Conservation (phyloP, 192 early-diverging fungal genomes). For the Linnemannia hyalina region DNA sequence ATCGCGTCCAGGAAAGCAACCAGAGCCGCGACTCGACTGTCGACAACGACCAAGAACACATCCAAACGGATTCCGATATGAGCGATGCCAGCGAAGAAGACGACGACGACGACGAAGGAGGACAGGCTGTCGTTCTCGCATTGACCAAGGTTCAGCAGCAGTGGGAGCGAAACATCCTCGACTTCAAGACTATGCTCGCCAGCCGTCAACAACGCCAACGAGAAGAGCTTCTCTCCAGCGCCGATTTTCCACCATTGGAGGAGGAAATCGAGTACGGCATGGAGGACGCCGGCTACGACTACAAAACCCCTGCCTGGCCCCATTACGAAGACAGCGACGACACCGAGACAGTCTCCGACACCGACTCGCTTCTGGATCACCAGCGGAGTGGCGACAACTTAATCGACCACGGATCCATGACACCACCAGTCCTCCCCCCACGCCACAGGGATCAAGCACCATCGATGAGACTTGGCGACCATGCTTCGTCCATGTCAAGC, state of each 20-base stretch:
- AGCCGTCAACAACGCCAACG: conserved; percentile 6
- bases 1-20: not conserved
- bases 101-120: conserved; percentile 32
- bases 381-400: conserved; percentile 1
- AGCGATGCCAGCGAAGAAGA: not conserved
- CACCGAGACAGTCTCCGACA: conserved; percentile 46
- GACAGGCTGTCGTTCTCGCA: conserved; percentile 27
- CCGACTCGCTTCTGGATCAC: conserved; percentile 18
- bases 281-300: conserved; percentile 34
- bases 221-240: conserved; percentile 18
- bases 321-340: conserved; percentile 44
- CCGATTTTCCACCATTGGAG: conserved; percentile 41
- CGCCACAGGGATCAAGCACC: not conserved
- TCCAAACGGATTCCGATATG: not conserved
- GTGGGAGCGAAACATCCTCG: conserved; percentile 31
- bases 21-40: no score
- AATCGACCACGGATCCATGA: conserved; percentile 12
- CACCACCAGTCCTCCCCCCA: conserved; percentile 18
- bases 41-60: not conserved
- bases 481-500: conserved; percentile 18
- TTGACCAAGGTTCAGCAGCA: conserved; percentile 36
- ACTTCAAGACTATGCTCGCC: conserved; percentile 33
- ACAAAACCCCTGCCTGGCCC: conserved; percentile 49
- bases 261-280: conserved; percentile 53
- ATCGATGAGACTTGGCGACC: not conserved